Base-by-base conservation (phyloP, 106 monocot genomes). In the Amphibolis antarctica region DNA sequence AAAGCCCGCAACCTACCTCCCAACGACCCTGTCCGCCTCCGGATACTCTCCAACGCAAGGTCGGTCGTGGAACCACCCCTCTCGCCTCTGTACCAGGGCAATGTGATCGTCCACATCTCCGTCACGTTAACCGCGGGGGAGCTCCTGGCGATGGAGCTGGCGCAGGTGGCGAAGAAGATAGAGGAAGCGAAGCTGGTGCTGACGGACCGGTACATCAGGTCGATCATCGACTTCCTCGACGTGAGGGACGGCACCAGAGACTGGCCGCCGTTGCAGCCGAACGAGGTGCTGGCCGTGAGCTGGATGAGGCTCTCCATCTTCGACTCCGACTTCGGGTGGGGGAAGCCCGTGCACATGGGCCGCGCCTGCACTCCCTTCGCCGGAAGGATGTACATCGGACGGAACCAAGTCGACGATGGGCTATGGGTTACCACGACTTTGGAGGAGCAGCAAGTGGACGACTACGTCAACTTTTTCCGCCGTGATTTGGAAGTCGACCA, bases 251-350 rank as follows among this genome's bases (percentile, higher is more conserved):
- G 76, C 25, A 50, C 64, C 1, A 52, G 55, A 59, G 73, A 69
- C 3, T 44, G 43, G 42, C 42, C 64, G 63, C 44, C 51, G 0
- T 11, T 77, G 0, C 65, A 64, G 10, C 58, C 28, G 18, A 71
- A 74, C 12, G 73, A 81, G 21, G 21, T 81, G 26, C 55, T 69
- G 21, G 78, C 65, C 6, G 60, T 58, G 0, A 85, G 85, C 62
- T 85, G 81, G 81, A 36, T 69, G 4, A 51, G 72, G 43, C 65
- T 81, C 43, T 68, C 81, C 42, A 31, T 78, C 1, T 69, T 72
- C 59, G 72, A 76, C 5, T 75, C 76, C 0, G 78, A 85, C 58
- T 85, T 85, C 42, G 85, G 85, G n/a, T 81, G 81, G 81, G 85
- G 85, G 15, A 60, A 53, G 50, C 76, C 85, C 1, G 60, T 9